Percentiles rank a stretch among this genome's conserved stretches.
These are phyloP conservation scores for Candida tropicalis DNA, from an alignment of 1,139 yeast species.

Conservation along the genomic window DNA sequence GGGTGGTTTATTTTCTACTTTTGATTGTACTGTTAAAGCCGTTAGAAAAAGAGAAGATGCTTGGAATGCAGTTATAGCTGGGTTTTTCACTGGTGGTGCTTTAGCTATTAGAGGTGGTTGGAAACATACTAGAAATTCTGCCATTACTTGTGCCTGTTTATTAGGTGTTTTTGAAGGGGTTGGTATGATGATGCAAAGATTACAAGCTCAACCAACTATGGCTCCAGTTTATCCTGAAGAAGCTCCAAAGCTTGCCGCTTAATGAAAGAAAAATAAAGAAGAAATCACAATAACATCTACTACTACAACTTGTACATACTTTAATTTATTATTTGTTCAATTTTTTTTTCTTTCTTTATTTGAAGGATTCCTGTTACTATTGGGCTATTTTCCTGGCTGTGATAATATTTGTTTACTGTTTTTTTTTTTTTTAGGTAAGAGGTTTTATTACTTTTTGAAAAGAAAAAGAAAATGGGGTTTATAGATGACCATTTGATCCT, in stretches of 20 bases:
- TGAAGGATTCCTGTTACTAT: background rate
- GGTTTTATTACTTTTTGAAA: background rate
- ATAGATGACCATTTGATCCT: background rate
- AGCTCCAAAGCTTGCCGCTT: conserved; percentile 53
- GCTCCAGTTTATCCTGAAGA: conserved; percentile 76
- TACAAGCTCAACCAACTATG: conserved; percentile 85
- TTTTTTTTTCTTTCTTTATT: background rate
- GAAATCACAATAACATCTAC: background rate
- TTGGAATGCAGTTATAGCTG: conserved; percentile 97
- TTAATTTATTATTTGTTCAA: background rate
- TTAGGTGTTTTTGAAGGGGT: conserved; percentile 98
- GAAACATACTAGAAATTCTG: conserved; percentile 95
- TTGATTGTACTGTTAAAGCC: conserved; percentile 94
- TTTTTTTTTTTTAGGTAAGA: background rate
- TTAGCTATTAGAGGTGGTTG: conserved; percentile 98
- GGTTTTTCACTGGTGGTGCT: conserved; percentile 98
- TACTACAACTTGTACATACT: conserved; percentile 3
- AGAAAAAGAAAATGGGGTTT: no score
- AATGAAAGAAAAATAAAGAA: conserved; percentile 11
- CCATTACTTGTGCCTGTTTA: conserved; percentile 96
- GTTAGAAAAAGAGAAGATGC: conserved; percentile 98
- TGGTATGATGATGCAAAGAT: conserved; percentile 92
- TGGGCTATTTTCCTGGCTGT: no score
- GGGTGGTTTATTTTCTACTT: conserved; percentile 98
- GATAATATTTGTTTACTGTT: background rate